phyloP scores from a whole-genome alignment of 495 filamentous ascomycete species.

The Hyaloscypha finlandica region DNA sequence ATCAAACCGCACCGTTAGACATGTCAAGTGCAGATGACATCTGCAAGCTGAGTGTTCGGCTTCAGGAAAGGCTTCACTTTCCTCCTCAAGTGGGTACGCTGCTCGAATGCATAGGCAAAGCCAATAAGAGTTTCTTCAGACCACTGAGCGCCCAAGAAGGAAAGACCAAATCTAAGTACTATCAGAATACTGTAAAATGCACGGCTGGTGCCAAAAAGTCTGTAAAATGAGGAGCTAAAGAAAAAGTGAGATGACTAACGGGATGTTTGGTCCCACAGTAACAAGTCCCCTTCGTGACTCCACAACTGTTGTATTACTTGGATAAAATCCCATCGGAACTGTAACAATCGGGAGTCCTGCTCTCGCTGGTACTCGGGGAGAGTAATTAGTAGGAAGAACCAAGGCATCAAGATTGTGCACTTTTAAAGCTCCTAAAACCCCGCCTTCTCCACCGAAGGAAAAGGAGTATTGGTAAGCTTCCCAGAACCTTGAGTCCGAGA shows the following conservation, averaged over 20 bases:
- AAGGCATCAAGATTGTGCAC: conserved; percentile 43
- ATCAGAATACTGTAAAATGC: neutral
- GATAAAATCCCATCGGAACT: conserved; percentile 47
- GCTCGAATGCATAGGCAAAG: conserved; percentile 70
- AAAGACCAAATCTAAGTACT: conserved; percentile 50
- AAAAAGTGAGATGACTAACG: conserved; percentile 16
- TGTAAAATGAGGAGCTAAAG: neutral
- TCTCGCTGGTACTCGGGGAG: conserved; percentile 33
- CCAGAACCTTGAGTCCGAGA: conserved; percentile 45
- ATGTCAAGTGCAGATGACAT: conserved; percentile 16
- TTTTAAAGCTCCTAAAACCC: conserved; percentile 40
- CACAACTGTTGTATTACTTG: conserved; percentile 28
- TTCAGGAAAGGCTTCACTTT: conserved; percentile 24
- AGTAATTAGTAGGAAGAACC: conserved; percentile 40
- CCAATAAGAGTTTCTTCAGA: conserved; percentile 58
- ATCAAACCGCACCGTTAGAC: neutral
- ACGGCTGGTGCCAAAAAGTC: neutral
- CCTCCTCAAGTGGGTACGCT: conserved; percentile 46
- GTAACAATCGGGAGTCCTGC: conserved; percentile 43
- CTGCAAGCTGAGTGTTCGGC: conserved; percentile 19
- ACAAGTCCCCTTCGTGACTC: conserved; percentile 21
- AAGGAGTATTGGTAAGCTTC: conserved; percentile 40
- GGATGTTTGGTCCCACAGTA: conserved; percentile 32
- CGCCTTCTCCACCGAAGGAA: conserved; percentile 34
- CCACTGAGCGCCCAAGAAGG: conserved; percentile 58